Percentiles rank a stretch among this genome's conserved stretches.
Conservation (phyloP, 108 stramenopile species). For the Fistulifera solaris region DNA sequence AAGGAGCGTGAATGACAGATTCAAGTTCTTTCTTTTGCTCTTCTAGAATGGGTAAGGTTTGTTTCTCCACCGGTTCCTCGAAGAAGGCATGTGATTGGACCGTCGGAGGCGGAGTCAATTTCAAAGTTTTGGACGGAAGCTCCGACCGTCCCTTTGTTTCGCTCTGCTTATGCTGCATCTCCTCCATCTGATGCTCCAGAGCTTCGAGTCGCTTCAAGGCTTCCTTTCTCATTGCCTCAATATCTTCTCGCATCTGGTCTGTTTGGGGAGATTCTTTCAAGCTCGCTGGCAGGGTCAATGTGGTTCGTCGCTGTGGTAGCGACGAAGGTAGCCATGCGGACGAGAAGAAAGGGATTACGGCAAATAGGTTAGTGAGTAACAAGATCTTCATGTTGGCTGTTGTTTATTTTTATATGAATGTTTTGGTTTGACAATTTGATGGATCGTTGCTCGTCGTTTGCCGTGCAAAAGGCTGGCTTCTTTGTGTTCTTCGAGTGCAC, state of each 20-base stretch:
- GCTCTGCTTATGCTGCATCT: conserved; percentile 3
- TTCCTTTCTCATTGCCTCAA: conserved; percentile 50
- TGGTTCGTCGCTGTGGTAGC: too few relatives aligned
- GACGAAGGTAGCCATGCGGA: too few relatives aligned
- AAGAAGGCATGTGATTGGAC: not conserved
- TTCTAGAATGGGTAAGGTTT: not conserved
- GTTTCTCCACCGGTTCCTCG: not conserved
- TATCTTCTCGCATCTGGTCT: conserved; percentile 34
- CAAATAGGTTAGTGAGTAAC: too few relatives aligned
- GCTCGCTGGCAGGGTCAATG: too few relatives aligned
- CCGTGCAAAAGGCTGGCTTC: too few relatives aligned
- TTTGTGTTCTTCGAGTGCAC: too few relatives aligned
- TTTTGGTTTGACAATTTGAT: too few relatives aligned
- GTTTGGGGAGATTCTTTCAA: too few relatives aligned
- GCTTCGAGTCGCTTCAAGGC: conserved; percentile 43
- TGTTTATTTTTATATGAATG: too few relatives aligned
- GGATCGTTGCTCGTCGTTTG: too few relatives aligned
- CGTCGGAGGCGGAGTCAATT: not conserved
- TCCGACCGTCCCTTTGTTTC: not conserved
- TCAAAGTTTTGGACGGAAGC: not conserved
- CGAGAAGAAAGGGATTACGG: too few relatives aligned
- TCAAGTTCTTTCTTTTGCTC: conserved; percentile 2
- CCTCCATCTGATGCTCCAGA: conserved; percentile 31
- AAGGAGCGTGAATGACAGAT: not conserved
- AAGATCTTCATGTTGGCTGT: too few relatives aligned